Percentiles rank a stretch among this genome's conserved stretches.
Conservation (phyloP, 345 rosid genomes). For the Euclidium syriacum region DNA sequence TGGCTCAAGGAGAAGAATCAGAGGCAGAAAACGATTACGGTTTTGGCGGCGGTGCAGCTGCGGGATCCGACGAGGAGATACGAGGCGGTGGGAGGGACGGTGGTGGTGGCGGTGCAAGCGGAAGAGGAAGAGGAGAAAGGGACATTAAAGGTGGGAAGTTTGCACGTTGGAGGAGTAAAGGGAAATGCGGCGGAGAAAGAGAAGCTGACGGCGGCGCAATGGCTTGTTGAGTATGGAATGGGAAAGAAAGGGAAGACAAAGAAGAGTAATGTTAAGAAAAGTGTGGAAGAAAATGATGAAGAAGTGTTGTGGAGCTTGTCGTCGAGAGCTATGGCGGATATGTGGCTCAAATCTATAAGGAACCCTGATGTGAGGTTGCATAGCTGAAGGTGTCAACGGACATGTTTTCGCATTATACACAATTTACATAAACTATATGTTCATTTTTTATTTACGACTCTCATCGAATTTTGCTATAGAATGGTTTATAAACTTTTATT, state of each 20-base stretch:
- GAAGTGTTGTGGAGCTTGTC: constrained; percentile 85
- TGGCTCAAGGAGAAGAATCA: constrained; percentile 50
- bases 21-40: constrained; percentile 32
- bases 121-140: constrained; percentile 44
- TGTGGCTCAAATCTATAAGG: constrained; percentile 91
- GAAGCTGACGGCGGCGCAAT: constrained; percentile 80
- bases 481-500: no score
- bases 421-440: no score
- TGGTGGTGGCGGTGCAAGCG: constrained; percentile 49
- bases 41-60: constrained; percentile 57
- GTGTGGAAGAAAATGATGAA: constrained; percentile 30
- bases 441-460: no score
- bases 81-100: constrained; percentile 82
- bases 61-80: constrained; percentile 84
- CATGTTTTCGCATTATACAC: constrained; percentile 1
- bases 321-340: constrained; percentile 85
- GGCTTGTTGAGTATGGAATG: constrained; percentile 71
- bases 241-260: constrained; percentile 57
- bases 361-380: constrained; percentile 69
- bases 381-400: not conserved
- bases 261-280: constrained; percentile 46
- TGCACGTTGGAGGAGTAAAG: constrained; percentile 65
- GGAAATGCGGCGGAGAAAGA: constrained; percentile 68
- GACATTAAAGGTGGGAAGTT: constrained; percentile 51
- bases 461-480: no score